Evolutionary conservation across 2,329 filamentous ascomycete species (phyloP).

Genomic region (Xylariaceae sp.): DNA sequence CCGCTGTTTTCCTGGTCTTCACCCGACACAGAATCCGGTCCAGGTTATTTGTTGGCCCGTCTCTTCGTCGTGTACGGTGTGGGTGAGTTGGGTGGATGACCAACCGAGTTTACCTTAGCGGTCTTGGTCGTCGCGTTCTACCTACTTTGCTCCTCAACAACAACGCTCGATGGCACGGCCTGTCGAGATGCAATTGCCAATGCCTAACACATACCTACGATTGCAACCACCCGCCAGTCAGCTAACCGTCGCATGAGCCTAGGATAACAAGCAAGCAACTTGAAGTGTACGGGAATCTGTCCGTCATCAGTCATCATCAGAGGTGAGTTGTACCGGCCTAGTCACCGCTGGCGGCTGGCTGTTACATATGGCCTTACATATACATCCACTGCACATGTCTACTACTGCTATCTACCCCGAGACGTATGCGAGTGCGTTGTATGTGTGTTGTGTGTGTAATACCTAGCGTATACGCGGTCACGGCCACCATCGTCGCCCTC

Average conservation of each 20-base stretch:
- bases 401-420: conserved; percentile 5
- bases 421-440: conserved; percentile 5
- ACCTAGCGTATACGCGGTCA: conserved; percentile 7
- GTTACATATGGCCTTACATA: conserved; percentile 13
- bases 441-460: neutral
- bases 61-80: conserved; percentile 12
- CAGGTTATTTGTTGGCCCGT: conserved; percentile 1
- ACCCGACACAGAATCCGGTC: conserved; percentile 5
- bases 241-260: conserved; percentile 13
- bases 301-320: conserved; percentile 5
- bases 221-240: neutral
- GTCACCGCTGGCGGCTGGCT: conserved; percentile 6
- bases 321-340: conserved; percentile 16
- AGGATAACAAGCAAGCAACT: conserved; percentile 10
- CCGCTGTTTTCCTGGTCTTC: conserved; percentile 2
- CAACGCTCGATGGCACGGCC: neutral
- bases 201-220: neutral
- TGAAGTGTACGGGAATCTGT: conserved; percentile 4
- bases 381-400: neutral
- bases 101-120: neutral
- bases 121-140: neutral
- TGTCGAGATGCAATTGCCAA: conserved; percentile 3
- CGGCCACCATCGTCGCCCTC: conserved; percentile 4
- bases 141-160: neutral
- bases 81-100: neutral